Base-by-base conservation (phyloP, 1,284 basidiomycete genomes). In the Cryptococcus maquisensis region DNA sequence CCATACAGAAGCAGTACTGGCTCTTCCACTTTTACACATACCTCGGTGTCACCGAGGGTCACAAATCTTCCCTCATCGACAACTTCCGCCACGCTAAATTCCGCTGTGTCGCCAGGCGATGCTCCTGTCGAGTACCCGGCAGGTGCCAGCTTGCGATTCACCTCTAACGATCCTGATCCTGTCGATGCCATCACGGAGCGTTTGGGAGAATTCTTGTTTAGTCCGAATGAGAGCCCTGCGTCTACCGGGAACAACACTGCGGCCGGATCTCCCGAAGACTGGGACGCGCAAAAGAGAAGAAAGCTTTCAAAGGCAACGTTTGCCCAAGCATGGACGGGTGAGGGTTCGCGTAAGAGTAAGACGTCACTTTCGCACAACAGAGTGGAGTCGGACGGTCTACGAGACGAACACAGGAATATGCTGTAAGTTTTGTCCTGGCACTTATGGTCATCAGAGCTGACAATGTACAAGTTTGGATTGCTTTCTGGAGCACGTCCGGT, bases 141-240 rank as follows among this genome's bases (percentile, higher is more conserved):
- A 32, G 28, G 28, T 32, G 28, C 28, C 28, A 32, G 28, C 4
- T 8, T 32, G 28, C 28, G 28, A 8, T 32, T 32, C 4, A 10
- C 10, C 28, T 32, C 28, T 6, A 10, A 32, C 28, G 28, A 32
- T 6, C 48, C 58, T 4, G 62, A 61, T 16, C 53, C 63, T 13
- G 57, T 74, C 0, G 72, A 72, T 10, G 62, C 64, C 0, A 24
- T 74, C 5, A 68, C 68, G 3, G 68, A 67, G 24, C 55, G 68
- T 6, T 58, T 74, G 1, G 72, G 72, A 37, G 72, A 74, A 51
- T 73, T 74, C 50, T 50, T 74, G 16, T 69, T 74, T 51, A 61
- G 60, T 42, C 70, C 70, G 0, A 52, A 57, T 15, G 52, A 48
- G 10, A 54, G 47, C 21, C 38, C 28, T 24, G 52, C 13, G 12